These are phyloP conservation scores for Apiospora rasikravindrae DNA, from an alignment of 2,329 filamentous ascomycete genomes.

Conservation along the genomic window DNA sequence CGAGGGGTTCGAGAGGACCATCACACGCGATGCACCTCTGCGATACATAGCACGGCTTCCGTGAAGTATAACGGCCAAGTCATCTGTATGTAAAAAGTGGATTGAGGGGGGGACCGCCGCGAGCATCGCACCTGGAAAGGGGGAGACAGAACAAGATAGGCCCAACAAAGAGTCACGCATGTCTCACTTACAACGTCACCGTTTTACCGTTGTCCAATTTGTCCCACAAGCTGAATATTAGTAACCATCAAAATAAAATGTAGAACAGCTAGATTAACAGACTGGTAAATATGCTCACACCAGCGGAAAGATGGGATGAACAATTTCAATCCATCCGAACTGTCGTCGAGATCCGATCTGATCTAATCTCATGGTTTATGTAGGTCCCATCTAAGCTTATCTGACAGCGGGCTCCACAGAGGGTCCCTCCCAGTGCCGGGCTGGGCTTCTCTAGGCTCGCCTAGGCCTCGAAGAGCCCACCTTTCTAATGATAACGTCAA, in stretches of 20 bases:
- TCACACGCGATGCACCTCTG: too few species aligned
- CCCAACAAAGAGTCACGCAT: neutral
- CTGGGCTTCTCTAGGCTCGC: slow-evolving; percentile 4
- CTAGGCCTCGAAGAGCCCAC: neutral
- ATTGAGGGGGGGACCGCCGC: too few species aligned
- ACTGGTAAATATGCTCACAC: neutral
- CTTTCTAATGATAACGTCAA: slow-evolving; percentile 10
- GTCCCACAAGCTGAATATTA: neutral
- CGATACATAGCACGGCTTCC: too few species aligned
- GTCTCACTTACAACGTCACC: neutral
- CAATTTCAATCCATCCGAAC: neutral
- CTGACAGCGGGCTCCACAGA: slow-evolving; percentile 11
- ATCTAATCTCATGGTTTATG: neutral
- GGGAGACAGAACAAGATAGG: too few species aligned
- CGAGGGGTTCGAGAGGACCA: too few species aligned
- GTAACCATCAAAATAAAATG: neutral
- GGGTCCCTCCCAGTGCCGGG: neutral
- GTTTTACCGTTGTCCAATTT: neutral
- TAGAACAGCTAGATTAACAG: neutral
- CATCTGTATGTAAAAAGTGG: too few species aligned
- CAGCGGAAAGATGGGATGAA: neutral
- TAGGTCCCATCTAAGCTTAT: slow-evolving; percentile 3
- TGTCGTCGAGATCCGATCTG: neutral
- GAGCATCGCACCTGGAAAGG: too few species aligned
- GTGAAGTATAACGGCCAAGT: too few species aligned